Evolutionary conservation across 805 yeast genomes (phyloP), one percentile per base, ranked within the genome.

Genomic region (Kregervanrija fluxuum): DNA sequence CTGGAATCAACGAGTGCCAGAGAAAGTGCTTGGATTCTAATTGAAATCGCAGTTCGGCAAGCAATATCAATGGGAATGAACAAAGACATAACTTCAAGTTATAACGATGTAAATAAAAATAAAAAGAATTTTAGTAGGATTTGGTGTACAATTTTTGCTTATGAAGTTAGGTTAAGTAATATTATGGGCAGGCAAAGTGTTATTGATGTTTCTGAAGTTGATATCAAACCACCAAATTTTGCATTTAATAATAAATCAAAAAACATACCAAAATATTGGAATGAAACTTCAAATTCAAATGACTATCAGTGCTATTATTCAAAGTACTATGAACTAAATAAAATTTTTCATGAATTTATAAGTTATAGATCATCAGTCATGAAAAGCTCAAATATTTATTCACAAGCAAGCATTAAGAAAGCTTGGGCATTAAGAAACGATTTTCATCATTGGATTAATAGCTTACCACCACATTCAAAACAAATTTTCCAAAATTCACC

Each of bases 361-460:
- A 45, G 35, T 11, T 45, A 28, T 28, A 50, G 35, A 41, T 42
- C 41, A 55, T 44, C 48, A 48, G 45, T 48, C 45, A 37, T 38
- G 57, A 30, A 45, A 49, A 36, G 37, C 34, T 10, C 17, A 49
- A 48, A 13, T 43, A 40, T 42, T 42, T 45, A 16, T 44, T 52
- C 49, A 44, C 41, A 22, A 8, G n/a, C 28, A 15, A 35, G 31
- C 34, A 43, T 40, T n/a, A 36, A 39, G 4, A 46, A 39, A 11
- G 50, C 52, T 5, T 52, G 49, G 51, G 54, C 50, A 43, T 54
- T 57, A 47, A 55, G 58, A 45, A 55, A 51, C 6, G 41, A 45
- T 11, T 31, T 42, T 30, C 31, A 31, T 11, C 11, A 12, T 14
- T 45, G 48, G 48, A 42, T 32, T 13, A 15, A 34, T n/a, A 8